phyloP scores from a whole-genome alignment of 2,329 filamentous ascomycete species.

The Cordyceps cateniannulata region DNA sequence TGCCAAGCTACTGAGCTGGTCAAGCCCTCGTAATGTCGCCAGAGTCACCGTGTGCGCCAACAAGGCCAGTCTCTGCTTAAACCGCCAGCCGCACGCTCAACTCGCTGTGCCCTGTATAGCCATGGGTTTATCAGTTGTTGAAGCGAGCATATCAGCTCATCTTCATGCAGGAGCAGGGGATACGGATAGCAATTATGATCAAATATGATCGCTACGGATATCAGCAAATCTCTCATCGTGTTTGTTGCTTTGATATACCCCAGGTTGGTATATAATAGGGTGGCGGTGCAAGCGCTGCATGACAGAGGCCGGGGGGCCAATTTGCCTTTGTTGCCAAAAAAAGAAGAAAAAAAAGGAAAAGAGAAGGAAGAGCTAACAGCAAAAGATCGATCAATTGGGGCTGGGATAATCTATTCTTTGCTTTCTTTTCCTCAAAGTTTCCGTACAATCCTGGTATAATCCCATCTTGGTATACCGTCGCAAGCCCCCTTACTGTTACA shows the following conservation, averaged over 20 bases:
- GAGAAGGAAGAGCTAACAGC: background rate
- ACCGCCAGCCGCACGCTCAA: background rate
- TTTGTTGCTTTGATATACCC: background rate
- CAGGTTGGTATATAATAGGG: background rate
- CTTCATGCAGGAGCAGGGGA: background rate
- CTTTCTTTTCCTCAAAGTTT: background rate
- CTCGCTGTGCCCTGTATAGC: background rate
- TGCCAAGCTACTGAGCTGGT: too few species aligned
- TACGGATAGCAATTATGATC: background rate
- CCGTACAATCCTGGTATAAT: background rate
- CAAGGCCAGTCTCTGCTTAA: background rate
- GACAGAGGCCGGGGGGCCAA: background rate
- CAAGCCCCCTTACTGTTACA: background rate
- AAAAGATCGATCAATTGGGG: background rate
- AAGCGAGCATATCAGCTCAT: background rate
- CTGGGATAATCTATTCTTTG: background rate
- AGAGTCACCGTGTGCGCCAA: background rate
- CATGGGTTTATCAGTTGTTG: background rate
- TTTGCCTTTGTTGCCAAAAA: background rate
- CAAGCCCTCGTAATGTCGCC: background rate
- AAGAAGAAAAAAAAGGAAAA: background rate
- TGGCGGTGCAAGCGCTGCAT: conserved; percentile 1
- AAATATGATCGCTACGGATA: conserved; percentile 7
- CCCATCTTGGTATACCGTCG: background rate
- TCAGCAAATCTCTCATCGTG: conserved; percentile 4